These are phyloP conservation scores for Populus hybrid DNA, from an alignment of 441 rosid genomes.

Conservation along the genomic window DNA sequence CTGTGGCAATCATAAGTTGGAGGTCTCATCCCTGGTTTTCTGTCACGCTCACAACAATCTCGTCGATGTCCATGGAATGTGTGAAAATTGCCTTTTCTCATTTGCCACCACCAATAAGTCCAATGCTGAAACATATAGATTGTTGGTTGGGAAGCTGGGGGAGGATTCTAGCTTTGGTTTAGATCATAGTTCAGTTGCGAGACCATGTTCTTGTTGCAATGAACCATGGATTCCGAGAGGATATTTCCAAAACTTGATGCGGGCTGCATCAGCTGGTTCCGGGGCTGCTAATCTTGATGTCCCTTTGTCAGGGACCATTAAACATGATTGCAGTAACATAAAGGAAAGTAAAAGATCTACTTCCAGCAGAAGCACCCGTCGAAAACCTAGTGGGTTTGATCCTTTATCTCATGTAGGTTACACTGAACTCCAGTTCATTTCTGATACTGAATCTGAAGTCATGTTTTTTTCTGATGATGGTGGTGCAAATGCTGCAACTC, in stretches of 20 bases:
- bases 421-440: slow-evolving; percentile 56
- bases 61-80: slow-evolving; percentile 69
- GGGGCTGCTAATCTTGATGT: slow-evolving; percentile 29
- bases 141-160: slow-evolving; percentile 72
- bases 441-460: slow-evolving; percentile 59
- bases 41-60: slow-evolving; percentile 80
- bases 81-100: slow-evolving; percentile 77
- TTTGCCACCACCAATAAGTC: slow-evolving; percentile 71
- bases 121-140: slow-evolving; percentile 72
- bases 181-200: slow-evolving; percentile 25
- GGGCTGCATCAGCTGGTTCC: slow-evolving; percentile 25
- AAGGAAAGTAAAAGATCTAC: slow-evolving; percentile 21
- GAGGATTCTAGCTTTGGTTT: slow-evolving; percentile 40
- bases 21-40: slow-evolving; percentile 72
- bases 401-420: slow-evolving; percentile 60
- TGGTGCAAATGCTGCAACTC: slow-evolving; percentile 18
- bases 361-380: slow-evolving; percentile 23
- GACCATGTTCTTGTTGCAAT: slow-evolving; percentile 67
- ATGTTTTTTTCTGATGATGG: slow-evolving; percentile 35
- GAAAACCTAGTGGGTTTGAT: slow-evolving; percentile 29
- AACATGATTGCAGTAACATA: slow-evolving; percentile 20
- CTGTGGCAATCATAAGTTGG: slow-evolving; percentile 79
- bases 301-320: slow-evolving; percentile 17
- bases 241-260: slow-evolving; percentile 28
- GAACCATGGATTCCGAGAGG: slow-evolving; percentile 46